Percentiles rank a stretch among this genome's conserved stretches.
These are phyloP conservation scores for Neurospora pannonica DNA, from an alignment of 495 filamentous ascomycete species.

Conservation along the genomic window DNA sequence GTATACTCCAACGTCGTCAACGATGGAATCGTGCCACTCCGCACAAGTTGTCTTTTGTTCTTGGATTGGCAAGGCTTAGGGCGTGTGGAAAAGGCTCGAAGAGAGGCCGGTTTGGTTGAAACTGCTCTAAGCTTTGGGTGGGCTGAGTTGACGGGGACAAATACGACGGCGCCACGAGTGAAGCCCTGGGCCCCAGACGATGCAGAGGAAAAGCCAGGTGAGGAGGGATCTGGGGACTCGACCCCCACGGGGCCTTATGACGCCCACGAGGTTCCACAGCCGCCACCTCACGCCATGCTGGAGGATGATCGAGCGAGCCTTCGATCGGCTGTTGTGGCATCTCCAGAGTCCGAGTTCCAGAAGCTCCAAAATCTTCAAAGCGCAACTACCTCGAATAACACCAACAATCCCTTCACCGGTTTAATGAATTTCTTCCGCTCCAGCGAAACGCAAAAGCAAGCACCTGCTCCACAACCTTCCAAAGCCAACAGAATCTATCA, in stretches of 20 bases:
- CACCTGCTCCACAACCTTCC: constrained; percentile 21
- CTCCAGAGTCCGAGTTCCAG: constrained; percentile 2
- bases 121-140: constrained; percentile 90
- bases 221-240: constrained; percentile 15
- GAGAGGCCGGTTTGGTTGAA: constrained; percentile 85
- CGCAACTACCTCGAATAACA: constrained; percentile 19
- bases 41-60: constrained; percentile 94
- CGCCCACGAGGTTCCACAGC: constrained; percentile 48
- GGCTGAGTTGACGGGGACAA: constrained; percentile 85
- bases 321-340: constrained; percentile 18
- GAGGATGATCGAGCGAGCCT: constrained; percentile 45
- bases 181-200: constrained; percentile 26
- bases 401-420: constrained; percentile 43
- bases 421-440: constrained; percentile 55
- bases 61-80: constrained; percentile 93
- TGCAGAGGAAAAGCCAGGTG: constrained; percentile 8
- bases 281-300: constrained; percentile 41
- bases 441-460: constrained; percentile 24
- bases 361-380: constrained; percentile 14
- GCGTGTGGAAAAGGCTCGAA: constrained; percentile 84
- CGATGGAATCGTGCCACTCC: constrained; percentile 90
- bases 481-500: constrained; percentile 65
- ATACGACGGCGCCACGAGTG: constrained; percentile 28
- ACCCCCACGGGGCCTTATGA: constrained; percentile 15
- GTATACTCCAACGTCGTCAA: constrained; percentile 98